Percentiles rank a stretch among this genome's conserved stretches.
These are phyloP conservation scores for Kitagawia praeruptora DNA, from an alignment of 129 eudicot species.

Conservation along the genomic window DNA sequence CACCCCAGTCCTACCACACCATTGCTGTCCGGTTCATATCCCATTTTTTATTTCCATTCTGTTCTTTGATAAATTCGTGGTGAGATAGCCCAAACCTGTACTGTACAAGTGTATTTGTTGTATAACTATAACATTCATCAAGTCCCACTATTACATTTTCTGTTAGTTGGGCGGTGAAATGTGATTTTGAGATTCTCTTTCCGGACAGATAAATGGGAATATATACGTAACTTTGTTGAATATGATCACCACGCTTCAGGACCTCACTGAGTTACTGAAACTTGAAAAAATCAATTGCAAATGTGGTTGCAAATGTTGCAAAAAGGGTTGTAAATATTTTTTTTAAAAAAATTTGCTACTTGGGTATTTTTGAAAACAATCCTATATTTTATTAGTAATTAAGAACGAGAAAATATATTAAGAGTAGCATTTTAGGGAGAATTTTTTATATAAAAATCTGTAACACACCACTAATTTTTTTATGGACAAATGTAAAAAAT, in stretches of 20 bases:
- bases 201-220: neutral
- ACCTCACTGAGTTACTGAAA: neutral
- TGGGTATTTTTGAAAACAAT: too few relatives aligned
- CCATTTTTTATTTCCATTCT: neutral
- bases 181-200: constrained; percentile 2
- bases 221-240: neutral
- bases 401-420: too few relatives aligned
- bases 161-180: constrained; percentile 5
- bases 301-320: too few relatives aligned
- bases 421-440: too few relatives aligned
- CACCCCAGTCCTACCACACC: neutral
- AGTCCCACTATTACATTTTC: neutral
- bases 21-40: neutral
- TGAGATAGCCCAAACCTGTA: neutral
- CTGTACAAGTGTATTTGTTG: constrained; percentile 1
- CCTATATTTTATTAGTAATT: too few relatives aligned
- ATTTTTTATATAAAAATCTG: too few relatives aligned
- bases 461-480: too few relatives aligned
- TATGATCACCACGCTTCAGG: neutral
- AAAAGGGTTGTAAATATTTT: too few relatives aligned
- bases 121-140: constrained; percentile 6
- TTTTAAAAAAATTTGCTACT: too few relatives aligned
- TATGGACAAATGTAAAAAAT: too few relatives aligned
- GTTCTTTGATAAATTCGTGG: constrained; percentile 4
- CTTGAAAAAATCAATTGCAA: too few relatives aligned